A percentile compares a stretch with the other conserved stretches of the same genome.
These are phyloP conservation scores for Trametes coccinea DNA, from an alignment of 768 basidiomycete genomes.

Conservation along the genomic window DNA sequence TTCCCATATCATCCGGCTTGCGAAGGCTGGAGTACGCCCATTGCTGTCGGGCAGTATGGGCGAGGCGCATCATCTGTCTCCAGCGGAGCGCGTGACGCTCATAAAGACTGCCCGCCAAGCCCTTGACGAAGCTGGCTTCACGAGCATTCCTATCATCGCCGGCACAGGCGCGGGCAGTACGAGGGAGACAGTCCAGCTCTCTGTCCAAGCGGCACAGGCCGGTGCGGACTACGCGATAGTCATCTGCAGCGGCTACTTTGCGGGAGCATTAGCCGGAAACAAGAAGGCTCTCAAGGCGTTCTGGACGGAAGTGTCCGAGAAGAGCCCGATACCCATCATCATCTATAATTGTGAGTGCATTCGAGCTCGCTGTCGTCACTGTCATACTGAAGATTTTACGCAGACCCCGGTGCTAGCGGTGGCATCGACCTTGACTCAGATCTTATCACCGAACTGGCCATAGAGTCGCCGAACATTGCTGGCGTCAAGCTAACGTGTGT, in stretches of 20 bases:
- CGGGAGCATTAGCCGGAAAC: constrained; percentile 65
- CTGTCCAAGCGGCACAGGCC: constrained; percentile 72
- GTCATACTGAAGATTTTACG: constrained; percentile 12
- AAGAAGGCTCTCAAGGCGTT: constrained; percentile 73
- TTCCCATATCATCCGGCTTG: constrained; percentile 41
- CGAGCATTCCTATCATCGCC: constrained; percentile 65
- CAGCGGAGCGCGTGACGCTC: constrained; percentile 35
- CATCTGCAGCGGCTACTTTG: constrained; percentile 85
- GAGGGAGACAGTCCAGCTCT: constrained; percentile 77
- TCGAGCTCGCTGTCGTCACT: neutral
- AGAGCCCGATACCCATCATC: constrained; percentile 83
- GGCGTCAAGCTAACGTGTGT: constrained; percentile 90
- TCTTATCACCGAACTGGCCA: constrained; percentile 76
- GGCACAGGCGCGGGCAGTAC: constrained; percentile 86
- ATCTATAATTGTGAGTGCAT: constrained; percentile 78
- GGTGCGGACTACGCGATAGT: constrained; percentile 88
- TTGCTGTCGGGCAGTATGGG: constrained; percentile 43
- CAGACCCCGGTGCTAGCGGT: constrained; percentile 83
- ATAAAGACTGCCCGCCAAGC: constrained; percentile 53
- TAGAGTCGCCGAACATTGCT: constrained; percentile 70
- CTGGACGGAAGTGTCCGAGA: constrained; percentile 73
- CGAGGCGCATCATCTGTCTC: constrained; percentile 49
- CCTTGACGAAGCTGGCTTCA: constrained; percentile 64
- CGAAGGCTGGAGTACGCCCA: constrained; percentile 42
- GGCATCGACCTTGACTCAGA: constrained; percentile 93